A percentile compares a stretch with the other conserved stretches of the same genome.
Evolutionary conservation across 83 land plant genomes (phyloP).

Genomic region (Diphasiastrum complanatum): DNA sequence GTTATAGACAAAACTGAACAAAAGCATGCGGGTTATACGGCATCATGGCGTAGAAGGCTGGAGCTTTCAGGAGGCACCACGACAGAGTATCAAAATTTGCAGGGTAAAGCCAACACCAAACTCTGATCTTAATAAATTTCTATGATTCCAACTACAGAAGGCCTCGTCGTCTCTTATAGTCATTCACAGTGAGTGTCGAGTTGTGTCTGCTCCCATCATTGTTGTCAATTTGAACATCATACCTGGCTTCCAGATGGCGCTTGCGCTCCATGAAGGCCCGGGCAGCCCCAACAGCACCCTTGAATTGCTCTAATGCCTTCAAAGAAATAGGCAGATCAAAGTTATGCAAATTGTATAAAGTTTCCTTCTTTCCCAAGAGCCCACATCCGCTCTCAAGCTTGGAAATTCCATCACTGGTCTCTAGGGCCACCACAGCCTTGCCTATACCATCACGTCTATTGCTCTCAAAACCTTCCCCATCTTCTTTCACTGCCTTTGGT

Average conservation of each 20-base stretch:
- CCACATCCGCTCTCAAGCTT: constrained; percentile 72
- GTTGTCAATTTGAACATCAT: constrained; percentile 62
- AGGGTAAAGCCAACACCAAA: too few species aligned
- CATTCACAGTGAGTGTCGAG: constrained; percentile 78
- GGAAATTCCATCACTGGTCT: constrained; percentile 9
- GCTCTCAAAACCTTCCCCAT: constrained; percentile 30
- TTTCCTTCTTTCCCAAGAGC: constrained; percentile 58
- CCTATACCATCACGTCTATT: constrained; percentile 33
- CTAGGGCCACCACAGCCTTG: neutral
- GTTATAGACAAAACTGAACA: too few species aligned
- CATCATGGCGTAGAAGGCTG: too few species aligned
- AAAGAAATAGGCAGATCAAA: constrained; percentile 69
- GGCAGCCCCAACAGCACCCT: constrained; percentile 73
- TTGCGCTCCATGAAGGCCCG: constrained; percentile 67
- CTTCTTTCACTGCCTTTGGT: constrained; percentile 30
- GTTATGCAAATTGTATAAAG: constrained; percentile 50
- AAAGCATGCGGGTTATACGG: too few species aligned
- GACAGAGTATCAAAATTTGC: too few species aligned
- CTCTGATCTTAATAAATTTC: too few species aligned
- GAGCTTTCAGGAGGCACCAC: too few species aligned
- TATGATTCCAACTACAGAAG: too few species aligned
- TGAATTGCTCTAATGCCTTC: constrained; percentile 52
- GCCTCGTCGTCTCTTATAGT: constrained; percentile 90
- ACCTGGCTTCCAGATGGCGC: constrained; percentile 69
- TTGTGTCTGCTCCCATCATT: constrained; percentile 84